These are phyloP conservation scores for Sordariomycetes sp. DNA, from an alignment of 2,329 filamentous ascomycete species.

Conservation along the genomic window DNA sequence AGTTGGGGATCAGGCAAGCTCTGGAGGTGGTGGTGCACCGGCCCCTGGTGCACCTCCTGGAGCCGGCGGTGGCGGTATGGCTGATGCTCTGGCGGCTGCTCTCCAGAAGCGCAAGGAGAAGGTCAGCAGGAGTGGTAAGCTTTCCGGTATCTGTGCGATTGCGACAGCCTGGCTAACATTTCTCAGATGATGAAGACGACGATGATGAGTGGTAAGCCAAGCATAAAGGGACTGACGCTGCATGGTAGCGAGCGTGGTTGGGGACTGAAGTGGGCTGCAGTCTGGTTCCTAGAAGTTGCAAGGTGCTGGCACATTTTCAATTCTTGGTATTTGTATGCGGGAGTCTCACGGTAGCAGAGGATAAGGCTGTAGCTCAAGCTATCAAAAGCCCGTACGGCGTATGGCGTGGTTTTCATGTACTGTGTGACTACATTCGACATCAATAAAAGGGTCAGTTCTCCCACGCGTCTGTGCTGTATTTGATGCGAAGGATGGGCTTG, in stretches of 20 bases:
- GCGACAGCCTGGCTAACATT: slow-evolving; percentile 6
- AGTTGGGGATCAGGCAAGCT: slow-evolving; percentile 42
- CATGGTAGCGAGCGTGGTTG: too few species aligned
- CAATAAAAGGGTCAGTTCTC: not conserved
- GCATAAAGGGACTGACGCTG: too few species aligned
- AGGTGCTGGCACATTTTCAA: too few species aligned
- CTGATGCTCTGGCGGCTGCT: slow-evolving; percentile 71
- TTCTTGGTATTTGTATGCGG: too few species aligned
- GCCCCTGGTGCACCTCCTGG: slow-evolving; percentile 34
- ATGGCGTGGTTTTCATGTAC: too few species aligned
- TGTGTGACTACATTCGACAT: not conserved
- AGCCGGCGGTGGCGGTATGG: slow-evolving; percentile 58
- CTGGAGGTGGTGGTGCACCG: slow-evolving; percentile 41
- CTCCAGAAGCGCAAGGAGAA: slow-evolving; percentile 82
- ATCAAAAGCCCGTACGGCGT: too few species aligned
- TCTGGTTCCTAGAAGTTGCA: too few species aligned
- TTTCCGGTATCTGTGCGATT: not conserved
- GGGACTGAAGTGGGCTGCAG: too few species aligned
- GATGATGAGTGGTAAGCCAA: slow-evolving; percentile 65
- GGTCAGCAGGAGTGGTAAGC: slow-evolving; percentile 90
- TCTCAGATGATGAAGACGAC: slow-evolving; percentile 64
- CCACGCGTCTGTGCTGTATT: too few species aligned
- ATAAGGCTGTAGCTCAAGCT: too few species aligned
- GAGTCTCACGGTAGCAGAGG: too few species aligned
- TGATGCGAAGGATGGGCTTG: not conserved